These are phyloP conservation scores for Penicillium sp. DNA, from an alignment of 2,329 filamentous ascomycete species.

Conservation along the genomic window DNA sequence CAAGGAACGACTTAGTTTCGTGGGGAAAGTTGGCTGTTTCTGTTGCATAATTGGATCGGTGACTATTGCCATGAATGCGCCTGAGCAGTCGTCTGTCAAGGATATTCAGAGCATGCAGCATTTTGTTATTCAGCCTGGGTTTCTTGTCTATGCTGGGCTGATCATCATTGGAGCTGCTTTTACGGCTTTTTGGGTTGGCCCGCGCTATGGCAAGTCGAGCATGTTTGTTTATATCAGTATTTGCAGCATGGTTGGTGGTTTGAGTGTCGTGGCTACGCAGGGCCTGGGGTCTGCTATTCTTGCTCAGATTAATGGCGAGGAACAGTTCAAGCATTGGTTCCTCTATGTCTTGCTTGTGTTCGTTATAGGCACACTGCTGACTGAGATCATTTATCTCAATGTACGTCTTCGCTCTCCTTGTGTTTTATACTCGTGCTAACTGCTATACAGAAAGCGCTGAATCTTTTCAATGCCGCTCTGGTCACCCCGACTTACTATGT, in stretches of 20 bases:
- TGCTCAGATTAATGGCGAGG: constrained; percentile 74
- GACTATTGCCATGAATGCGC: constrained; percentile 92
- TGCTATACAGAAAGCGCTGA: constrained; percentile 81
- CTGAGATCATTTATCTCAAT: constrained; percentile 93
- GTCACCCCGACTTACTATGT: constrained; percentile 99
- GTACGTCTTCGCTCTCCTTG: constrained; percentile 57
- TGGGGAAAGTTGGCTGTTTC: constrained; percentile 95
- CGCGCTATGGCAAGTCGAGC: constrained; percentile 88
- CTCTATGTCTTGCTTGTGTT: constrained; percentile 89
- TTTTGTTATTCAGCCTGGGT: constrained; percentile 82
- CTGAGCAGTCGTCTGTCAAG: constrained; percentile 75
- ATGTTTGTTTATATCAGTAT: constrained; percentile 98
- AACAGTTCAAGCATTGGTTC: constrained; percentile 98
- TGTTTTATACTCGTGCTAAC: not conserved
- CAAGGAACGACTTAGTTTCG: constrained; percentile 90
- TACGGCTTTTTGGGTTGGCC: constrained; percentile 76
- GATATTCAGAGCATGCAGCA: constrained; percentile 90
- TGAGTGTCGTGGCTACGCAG: constrained; percentile 93
- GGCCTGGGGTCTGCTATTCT: constrained; percentile 88
- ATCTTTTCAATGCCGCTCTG: constrained; percentile 92
- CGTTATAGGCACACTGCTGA: constrained; percentile 81
- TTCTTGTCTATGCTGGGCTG: constrained; percentile 79
- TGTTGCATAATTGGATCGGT: constrained; percentile 91
- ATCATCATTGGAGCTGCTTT: constrained; percentile 71
- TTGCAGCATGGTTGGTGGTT: constrained; percentile 88